Percentiles rank a stretch among this genome's conserved stretches.
Evolutionary conservation across 257 asterid species (phyloP).

Genomic region (Mentha longifolia): DNA sequence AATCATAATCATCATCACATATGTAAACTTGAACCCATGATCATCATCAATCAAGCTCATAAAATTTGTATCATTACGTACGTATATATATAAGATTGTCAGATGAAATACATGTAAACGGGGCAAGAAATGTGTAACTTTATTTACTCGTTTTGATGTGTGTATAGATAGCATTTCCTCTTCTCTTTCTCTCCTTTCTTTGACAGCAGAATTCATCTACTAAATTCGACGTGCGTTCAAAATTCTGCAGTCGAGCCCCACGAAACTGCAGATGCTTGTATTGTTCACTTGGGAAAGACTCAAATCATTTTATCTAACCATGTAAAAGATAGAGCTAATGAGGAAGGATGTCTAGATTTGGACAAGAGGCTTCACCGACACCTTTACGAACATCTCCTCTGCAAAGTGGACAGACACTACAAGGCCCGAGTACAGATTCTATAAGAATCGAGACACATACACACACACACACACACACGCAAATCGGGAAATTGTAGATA

Average conservation of each 20-base stretch:
- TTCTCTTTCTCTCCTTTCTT: neutral
- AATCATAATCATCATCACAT: neutral
- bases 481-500: neutral
- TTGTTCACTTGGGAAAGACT: neutral
- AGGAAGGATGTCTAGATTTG: constrained; percentile 32
- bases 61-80: neutral
- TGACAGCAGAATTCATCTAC: too few relatives aligned
- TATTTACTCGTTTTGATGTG: neutral
- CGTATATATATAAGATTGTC: neutral
- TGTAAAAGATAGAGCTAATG: constrained; percentile 7
- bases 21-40: neutral
- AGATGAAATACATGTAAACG: neutral
- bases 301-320: neutral
- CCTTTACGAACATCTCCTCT: constrained; percentile 74
- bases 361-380: constrained; percentile 39
- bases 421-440: constrained; percentile 29
- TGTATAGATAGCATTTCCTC: neutral
- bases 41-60: too few relatives aligned
- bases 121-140: neutral
- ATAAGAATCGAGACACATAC: constrained; percentile 12
- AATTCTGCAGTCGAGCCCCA: too few relatives aligned
- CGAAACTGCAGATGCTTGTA: neutral
- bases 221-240: too few relatives aligned
- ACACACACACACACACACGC: neutral
- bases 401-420: constrained; percentile 81